Conservation (phyloP, 2,329 filamentous ascomycete species). For the Pestalotiopsis sp. region DNA sequence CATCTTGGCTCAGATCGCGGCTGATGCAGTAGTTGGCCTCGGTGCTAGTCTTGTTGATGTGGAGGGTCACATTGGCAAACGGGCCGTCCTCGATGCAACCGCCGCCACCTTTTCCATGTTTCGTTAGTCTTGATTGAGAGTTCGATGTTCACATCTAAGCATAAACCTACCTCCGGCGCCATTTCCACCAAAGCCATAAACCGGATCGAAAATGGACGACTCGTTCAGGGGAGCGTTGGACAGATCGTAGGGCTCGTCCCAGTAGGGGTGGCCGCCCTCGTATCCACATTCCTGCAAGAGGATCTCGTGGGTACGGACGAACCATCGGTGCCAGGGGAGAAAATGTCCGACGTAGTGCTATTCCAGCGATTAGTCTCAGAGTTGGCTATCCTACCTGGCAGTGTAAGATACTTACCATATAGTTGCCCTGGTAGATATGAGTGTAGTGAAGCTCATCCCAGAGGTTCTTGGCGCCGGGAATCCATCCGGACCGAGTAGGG, state of each 20-base stretch:
- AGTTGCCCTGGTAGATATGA: slow-evolving; percentile 30
- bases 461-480: slow-evolving; percentile 27
- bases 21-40: no score
- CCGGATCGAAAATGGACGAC: slow-evolving; percentile 28
- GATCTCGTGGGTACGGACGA: slow-evolving; percentile 32
- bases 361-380: no score
- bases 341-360: slow-evolving; percentile 33
- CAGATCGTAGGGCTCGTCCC: slow-evolving; percentile 31
- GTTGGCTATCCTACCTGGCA: no score
- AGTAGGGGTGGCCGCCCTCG: slow-evolving; percentile 31
- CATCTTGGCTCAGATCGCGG: no score
- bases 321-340: slow-evolving; percentile 37
- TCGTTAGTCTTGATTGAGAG: no score
- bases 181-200: slow-evolving; percentile 33
- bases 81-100: no score
- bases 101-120: no score
- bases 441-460: slow-evolving; percentile 36
- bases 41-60: no score
- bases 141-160: no score
- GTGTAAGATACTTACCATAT: slow-evolving; percentile 16
- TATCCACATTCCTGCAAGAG: slow-evolving; percentile 35
- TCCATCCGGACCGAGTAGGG: slow-evolving; percentile 22
- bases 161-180: slow-evolving; percentile 20
- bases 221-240: slow-evolving; percentile 31
- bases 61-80: no score